Evolutionary conservation across 2,329 filamentous ascomycete species (phyloP), one percentile per base, ranked within the genome.

Genomic region (Fusarium devonianum): DNA sequence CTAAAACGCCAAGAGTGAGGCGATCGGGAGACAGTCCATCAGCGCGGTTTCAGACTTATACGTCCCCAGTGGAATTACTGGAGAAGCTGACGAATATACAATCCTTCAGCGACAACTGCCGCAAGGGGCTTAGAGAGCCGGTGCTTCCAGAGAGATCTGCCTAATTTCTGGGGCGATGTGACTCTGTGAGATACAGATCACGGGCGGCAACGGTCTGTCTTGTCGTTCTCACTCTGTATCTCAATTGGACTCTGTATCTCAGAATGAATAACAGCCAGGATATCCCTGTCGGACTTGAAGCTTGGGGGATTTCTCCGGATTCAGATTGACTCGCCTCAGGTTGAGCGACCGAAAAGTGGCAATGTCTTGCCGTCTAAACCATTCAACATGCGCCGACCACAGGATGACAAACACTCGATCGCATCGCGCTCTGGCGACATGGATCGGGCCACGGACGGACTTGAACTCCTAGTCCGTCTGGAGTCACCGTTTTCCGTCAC

Each of bases 391-490:
- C n/a, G n/a, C n/a, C n/a, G n/a, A n/a, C n/a, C n/a, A n/a, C n/a
- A n/a, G n/a, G n/a, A n/a, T n/a, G n/a, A 42, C 38, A 40, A 56
- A 54, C 52, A 41, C 45, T 49, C 26, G 35, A 47, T 45, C 18
- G 10, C 28, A 7, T 29, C 30, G 21, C n/a, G 16, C 13, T 16
- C 28, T 29, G 12, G 16, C 36, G 16, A 18, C 17, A 26, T 49
- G 17, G 30, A 62, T 65, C 55, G 53, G 49, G 44, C 55, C 62
- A 65, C 38, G 37, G 38, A 52, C 33, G 54, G 53, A 37, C 35
- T 30, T 5, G 10, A 18, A 14, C 36, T 36, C 49, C 36, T 43
- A 34, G 45, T 60, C 29, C 16, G 47, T 13, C 34, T 25, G 39
- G 40, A 23, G 49, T 19, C 37, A 38, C 46, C 49, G 55, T 52